Evolutionary conservation across 2,329 filamentous ascomycete genomes (phyloP).

Genomic region (Teratosphaeriaceae sp.): DNA sequence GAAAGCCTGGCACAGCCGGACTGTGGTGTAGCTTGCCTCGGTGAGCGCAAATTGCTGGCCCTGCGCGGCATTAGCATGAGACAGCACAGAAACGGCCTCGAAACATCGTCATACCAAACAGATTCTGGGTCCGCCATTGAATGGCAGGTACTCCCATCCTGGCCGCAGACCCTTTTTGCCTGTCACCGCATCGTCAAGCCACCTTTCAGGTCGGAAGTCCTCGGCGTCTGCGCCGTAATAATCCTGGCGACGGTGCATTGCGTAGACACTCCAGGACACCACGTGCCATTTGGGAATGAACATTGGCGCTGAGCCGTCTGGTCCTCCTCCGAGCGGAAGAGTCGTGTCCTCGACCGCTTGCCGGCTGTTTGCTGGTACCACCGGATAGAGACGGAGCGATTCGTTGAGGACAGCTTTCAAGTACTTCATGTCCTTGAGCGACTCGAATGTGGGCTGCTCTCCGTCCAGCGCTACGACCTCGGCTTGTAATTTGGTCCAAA

Average conservation of each 20-base stretch:
- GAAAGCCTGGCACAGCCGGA: constrained; percentile 66
- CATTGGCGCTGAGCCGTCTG: constrained; percentile 50
- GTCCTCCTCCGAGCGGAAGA: constrained; percentile 58
- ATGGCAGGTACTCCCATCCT: constrained; percentile 33
- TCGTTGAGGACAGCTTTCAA: constrained; percentile 63
- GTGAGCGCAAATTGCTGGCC: constrained; percentile 69
- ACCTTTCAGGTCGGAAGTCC: constrained; percentile 33
- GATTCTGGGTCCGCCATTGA: constrained; percentile 31
- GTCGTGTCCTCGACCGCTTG: constrained; percentile 66
- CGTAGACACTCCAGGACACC: constrained; percentile 60
- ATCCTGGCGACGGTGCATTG: constrained; percentile 63
- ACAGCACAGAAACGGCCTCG: no score
- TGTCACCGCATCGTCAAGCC: constrained; percentile 26
- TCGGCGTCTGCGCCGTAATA: constrained; percentile 42
- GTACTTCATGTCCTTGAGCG: constrained; percentile 31
- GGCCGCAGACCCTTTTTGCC: constrained; percentile 26
- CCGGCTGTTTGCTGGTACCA: constrained; percentile 74
- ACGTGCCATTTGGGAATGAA: constrained; percentile 59
- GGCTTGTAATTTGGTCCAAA: constrained; percentile 24
- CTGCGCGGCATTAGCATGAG: constrained; percentile 4
- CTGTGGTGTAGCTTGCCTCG: constrained; percentile 67
- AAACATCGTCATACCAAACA: constrained; percentile 19
- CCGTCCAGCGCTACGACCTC: constrained; percentile 23
- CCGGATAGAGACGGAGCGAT: constrained; percentile 68
- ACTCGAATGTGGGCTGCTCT: constrained; percentile 35